Conservation (phyloP, 2,329 filamentous ascomycete species). For the Nemania sp. region DNA sequence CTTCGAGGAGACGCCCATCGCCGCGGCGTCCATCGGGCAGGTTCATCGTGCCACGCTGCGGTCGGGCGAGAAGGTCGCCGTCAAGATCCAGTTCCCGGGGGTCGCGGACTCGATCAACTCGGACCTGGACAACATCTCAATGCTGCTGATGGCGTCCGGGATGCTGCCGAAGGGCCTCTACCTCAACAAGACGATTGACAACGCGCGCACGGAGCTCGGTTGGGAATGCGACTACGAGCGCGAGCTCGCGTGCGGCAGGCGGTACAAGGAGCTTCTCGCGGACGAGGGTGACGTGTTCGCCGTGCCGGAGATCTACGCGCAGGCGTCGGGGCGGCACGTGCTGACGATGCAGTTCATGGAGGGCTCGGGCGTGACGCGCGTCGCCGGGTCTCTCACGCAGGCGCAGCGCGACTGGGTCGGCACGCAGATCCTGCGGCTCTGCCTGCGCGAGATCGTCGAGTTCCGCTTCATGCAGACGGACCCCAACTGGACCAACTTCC, state of each 20-base stretch:
- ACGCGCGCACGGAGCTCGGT: conserved; percentile 85
- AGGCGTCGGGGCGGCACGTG: conserved; percentile 84
- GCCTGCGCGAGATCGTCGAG: conserved; percentile 88
- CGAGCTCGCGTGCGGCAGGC: conserved; percentile 78
- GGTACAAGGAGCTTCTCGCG: conserved; percentile 78
- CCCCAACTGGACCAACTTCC: conserved; percentile 99
- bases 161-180: conserved; percentile 91
- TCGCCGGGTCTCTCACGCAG: conserved; percentile 72
- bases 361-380: conserved; percentile 82
- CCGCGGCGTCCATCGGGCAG: conserved; percentile 95
- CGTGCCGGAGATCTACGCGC: conserved; percentile 76
- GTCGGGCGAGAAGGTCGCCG: conserved; percentile 77
- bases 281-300: conserved; percentile 75
- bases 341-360: conserved; percentile 92
- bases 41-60: conserved; percentile 85
- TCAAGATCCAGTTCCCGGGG: conserved; percentile 97
- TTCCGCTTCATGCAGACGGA: conserved; percentile 99
- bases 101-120: conserved; percentile 96
- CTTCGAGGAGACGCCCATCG: conserved; percentile 91
- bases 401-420: conserved; percentile 94
- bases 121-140: conserved; percentile 88
- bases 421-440: conserved; percentile 88
- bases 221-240: conserved; percentile 98
- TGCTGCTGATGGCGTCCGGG: conserved; percentile 87
- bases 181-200: conserved; percentile 95